Evolutionary conservation across 202 grass and related monocot genomes (phyloP).

Genomic region (Zoysia matrella): DNA sequence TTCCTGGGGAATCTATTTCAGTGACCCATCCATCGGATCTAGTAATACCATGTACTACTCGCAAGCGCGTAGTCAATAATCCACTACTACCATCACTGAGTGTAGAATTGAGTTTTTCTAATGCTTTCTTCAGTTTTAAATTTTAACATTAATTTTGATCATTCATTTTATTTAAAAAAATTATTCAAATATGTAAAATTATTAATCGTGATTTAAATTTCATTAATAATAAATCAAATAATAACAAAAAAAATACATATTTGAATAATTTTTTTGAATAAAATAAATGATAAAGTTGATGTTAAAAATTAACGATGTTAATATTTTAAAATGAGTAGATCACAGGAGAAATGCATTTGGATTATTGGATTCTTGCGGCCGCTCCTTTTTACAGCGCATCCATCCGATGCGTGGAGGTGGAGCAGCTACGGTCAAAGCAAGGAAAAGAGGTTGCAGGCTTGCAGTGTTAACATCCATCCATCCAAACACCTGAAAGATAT

Average conservation of each 20-base stretch:
- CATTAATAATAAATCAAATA: no score
- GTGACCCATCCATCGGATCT: background rate
- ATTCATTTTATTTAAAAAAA: no score
- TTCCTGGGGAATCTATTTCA: background rate
- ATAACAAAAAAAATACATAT: no score
- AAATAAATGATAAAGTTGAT: no score
- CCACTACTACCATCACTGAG: background rate
- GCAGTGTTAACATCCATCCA: slow-evolving; percentile 20
- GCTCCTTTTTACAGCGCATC: slow-evolving; percentile 53
- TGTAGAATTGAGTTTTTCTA: slow-evolving; percentile 23
- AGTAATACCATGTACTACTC: background rate
- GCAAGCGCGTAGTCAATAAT: background rate
- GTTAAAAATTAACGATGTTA: no score
- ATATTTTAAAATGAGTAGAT: background rate
- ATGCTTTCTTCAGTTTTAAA: background rate
- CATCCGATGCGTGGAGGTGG: slow-evolving; percentile 33
- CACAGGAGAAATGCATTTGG: slow-evolving; percentile 38
- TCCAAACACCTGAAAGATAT: slow-evolving; percentile 54
- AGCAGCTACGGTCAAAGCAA: slow-evolving; percentile 39
- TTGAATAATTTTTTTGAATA: no score
- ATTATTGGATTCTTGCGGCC: slow-evolving; percentile 47
- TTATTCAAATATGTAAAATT: no score
- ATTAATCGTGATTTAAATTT: no score
- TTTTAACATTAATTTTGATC: no score
- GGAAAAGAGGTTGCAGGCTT: slow-evolving; percentile 28